Evolutionary conservation across 495 filamentous ascomycete species (phyloP), one percentile per base, ranked within the genome.

Genomic region (Chaetomium fimeti): DNA sequence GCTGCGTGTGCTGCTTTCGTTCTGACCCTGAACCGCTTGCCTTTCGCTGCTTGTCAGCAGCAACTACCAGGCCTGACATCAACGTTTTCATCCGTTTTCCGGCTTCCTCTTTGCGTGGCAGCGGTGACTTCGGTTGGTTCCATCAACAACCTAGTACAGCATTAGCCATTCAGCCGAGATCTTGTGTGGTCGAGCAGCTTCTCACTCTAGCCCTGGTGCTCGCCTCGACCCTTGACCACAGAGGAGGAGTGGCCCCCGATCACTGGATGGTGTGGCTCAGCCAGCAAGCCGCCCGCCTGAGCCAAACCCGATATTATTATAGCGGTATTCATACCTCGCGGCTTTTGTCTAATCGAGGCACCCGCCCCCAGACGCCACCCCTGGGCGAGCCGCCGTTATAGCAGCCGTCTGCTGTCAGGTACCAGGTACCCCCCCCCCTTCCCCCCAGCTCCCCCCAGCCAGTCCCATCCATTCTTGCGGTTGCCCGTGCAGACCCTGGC

Each of bases 101-200:
- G 68, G 70, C 67, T 68, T 70, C 58, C 70, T 63, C 60, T 68
- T 69, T 61, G 68, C 72, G 65, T 72, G 75, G 73, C 74, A 74
- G 73, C 63, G 69, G 71, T 68, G 64, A 55, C 60, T 71, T 69
- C 71, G 70, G 75, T 76, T 79, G 75, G 75, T 77, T 74, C 77
- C 75, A 72, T 75, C 71, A 66, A 73, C 70, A 70, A 74, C 76
- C 71, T 78, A 69, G 72, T 73, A 80, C 78, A 75, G 78, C 78
- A 82, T 82, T 80, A 82, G 72, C 78, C 78, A 82, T 82, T 81
- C 78, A 82, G 78, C 79, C 79, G 79, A 80, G 72, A 78, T 68
- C 74, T 76, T 70, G 64, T 75, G 75, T 75, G 72, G 68, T 72
- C 70, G 65, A 70, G 72, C 76, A 66, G 68, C 78, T 75, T 68